phyloP scores from a whole-genome alignment of 2,329 filamentous ascomycete genomes.

The Septoria petroselini region DNA sequence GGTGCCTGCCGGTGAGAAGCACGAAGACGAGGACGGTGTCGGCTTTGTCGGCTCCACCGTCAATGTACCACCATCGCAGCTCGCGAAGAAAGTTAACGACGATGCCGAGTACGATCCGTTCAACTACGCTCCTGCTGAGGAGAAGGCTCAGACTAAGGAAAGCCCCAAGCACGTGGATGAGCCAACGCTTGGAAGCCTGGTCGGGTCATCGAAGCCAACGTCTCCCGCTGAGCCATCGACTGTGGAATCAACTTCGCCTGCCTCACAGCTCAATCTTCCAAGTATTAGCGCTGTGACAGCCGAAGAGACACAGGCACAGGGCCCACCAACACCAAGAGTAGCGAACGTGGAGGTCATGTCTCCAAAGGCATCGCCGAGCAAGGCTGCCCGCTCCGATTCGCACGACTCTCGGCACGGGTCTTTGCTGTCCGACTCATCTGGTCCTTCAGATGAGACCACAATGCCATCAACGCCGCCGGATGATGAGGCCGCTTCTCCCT shows the following conservation, averaged over 20 bases:
- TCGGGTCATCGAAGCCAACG: constrained; percentile 3
- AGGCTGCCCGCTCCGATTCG: constrained; percentile 1
- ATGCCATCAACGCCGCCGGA: constrained; percentile 2
- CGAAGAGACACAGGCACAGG: neutral
- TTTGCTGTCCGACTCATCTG: constrained; percentile 3
- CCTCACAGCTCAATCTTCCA: constrained; percentile 10
- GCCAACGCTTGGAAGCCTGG: constrained; percentile 5
- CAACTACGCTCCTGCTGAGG: constrained; percentile 1
- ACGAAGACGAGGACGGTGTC: constrained; percentile 4
- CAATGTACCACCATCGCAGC: neutral
- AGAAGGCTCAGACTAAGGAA: neutral
- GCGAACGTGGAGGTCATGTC: constrained; percentile 10
- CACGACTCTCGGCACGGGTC: constrained; percentile 2
- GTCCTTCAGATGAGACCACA: constrained; percentile 1
- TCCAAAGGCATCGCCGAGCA: neutral
- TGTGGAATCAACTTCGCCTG: constrained; percentile 1
- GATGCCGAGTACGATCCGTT: constrained; percentile 9
- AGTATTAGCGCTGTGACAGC: constrained; percentile 9
- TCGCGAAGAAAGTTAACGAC: constrained; percentile 1
- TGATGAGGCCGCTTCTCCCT: constrained; percentile 4
- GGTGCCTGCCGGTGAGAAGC: constrained; percentile 7
- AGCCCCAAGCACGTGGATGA: constrained; percentile 4
- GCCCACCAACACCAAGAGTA: constrained; percentile 6
- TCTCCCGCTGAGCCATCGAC: neutral
- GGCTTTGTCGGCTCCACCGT: constrained; percentile 9